These are phyloP conservation scores for Phytophthora hybrid DNA, from an alignment of 352 stramenopile genomes.

Conservation along the genomic window DNA sequence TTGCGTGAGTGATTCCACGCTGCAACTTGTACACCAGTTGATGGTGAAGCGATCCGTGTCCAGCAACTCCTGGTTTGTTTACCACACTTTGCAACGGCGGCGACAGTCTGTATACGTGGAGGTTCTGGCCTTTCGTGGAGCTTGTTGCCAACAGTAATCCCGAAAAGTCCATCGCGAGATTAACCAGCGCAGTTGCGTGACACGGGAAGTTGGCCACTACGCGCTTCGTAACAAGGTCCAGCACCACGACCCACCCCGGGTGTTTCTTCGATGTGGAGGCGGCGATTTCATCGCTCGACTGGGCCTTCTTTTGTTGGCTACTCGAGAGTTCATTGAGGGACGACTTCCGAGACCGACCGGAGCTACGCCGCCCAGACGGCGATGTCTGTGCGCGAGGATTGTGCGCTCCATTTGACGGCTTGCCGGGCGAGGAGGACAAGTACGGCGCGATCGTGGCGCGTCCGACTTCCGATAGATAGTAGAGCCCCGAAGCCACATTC, in stretches of 20 bases:
- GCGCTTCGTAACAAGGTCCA: slow-evolving; percentile 68
- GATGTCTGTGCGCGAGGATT: slow-evolving; percentile 21
- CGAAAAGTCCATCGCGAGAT: slow-evolving; percentile 79
- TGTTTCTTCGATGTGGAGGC: slow-evolving; percentile 41
- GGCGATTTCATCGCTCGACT: slow-evolving; percentile 24
- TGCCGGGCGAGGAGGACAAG: slow-evolving; percentile 70
- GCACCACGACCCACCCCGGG: slow-evolving; percentile 71
- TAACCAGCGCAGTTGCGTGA: slow-evolving; percentile 77
- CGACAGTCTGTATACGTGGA: slow-evolving; percentile 85
- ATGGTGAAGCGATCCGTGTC: slow-evolving; percentile 34
- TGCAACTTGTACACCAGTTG: slow-evolving; percentile 89
- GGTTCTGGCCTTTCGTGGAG: slow-evolving; percentile 87
- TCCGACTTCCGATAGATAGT: slow-evolving; percentile 83
- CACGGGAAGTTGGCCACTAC: slow-evolving; percentile 81
- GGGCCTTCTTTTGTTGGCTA: slow-evolving; percentile 8
- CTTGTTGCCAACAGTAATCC: slow-evolving; percentile 82
- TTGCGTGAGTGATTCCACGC: slow-evolving; percentile 87
- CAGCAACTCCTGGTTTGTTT: slow-evolving; percentile 29
- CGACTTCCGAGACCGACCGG: slow-evolving; percentile 22
- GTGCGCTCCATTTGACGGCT: slow-evolving; percentile 23
- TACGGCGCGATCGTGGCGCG: slow-evolving; percentile 78
- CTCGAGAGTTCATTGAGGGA: slow-evolving; percentile 23
- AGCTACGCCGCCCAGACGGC: slow-evolving; percentile 24
- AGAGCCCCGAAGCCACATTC: slow-evolving; percentile 88
- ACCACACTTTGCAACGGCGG: slow-evolving; percentile 60